Percentiles rank a stretch among this genome's conserved stretches.
Conservation (phyloP, 805 yeast genomes). For the Ogataea dorogensis region DNA sequence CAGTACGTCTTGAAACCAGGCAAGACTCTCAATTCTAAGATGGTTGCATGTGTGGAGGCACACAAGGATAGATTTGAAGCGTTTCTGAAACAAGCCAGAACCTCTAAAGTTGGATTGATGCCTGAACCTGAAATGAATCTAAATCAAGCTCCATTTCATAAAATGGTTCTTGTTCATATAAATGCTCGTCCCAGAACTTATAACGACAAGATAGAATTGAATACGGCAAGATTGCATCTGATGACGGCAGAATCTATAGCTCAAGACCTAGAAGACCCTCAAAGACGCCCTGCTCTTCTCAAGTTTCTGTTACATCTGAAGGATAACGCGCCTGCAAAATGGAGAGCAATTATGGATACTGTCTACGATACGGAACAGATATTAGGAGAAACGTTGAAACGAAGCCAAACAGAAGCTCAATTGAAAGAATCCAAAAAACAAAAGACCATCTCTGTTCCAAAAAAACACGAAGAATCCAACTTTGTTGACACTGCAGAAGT, state of each 20-base stretch:
- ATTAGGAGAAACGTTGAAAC: neutral
- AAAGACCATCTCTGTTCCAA: neutral
- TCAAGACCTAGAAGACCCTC: constrained; percentile 8
- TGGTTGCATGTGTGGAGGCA: constrained; percentile 19
- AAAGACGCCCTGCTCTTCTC: constrained; percentile 16
- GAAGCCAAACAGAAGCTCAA: neutral
- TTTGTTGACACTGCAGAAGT: constrained; percentile 3
- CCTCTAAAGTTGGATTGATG: neutral
- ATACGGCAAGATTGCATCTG: constrained; percentile 10
- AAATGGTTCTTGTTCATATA: constrained; percentile 22
- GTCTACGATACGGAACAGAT: neutral
- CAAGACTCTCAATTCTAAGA: constrained; percentile 1
- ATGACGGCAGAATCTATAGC: constrained; percentile 14
- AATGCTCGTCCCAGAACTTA: constrained; percentile 19
- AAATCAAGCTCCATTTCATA: constrained; percentile 15
- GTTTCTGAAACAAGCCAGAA: constrained; percentile 1
- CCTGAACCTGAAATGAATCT: constrained; percentile 17
- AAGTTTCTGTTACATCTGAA: constrained; percentile 21
- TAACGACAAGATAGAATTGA: constrained; percentile 22
- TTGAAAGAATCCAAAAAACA: neutral
- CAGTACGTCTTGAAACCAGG: constrained; percentile 13
- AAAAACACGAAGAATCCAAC: neutral
- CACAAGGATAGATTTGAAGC: constrained; percentile 7
- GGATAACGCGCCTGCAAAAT: constrained; percentile 8
- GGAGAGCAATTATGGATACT: constrained; percentile 9